Conservation (phyloP, 225 moss, liverwort and hornwort species). For the Pseudisothecium myosuroides region DNA sequence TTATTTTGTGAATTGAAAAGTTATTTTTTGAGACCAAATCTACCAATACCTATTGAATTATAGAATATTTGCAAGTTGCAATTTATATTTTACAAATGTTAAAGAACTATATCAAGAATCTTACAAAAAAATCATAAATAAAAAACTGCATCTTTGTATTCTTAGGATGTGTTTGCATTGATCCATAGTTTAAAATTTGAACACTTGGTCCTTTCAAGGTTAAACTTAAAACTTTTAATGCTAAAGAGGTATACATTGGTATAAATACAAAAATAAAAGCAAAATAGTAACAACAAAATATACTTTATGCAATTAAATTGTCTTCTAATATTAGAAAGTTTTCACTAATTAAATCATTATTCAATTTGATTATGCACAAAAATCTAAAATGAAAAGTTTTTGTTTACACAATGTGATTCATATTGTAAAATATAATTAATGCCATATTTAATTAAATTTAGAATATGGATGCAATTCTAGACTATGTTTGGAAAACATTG, state of each 20-base stretch:
- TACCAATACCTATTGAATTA: background rate
- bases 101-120: background rate
- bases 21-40: background rate
- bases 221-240: too few relatives aligned
- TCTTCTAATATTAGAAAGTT: too few relatives aligned
- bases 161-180: background rate
- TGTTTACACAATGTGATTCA: background rate
- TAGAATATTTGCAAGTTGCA: background rate
- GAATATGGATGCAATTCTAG: too few relatives aligned
- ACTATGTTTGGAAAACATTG: too few relatives aligned
- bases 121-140: background rate
- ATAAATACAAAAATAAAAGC: too few relatives aligned
- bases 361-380: too few relatives aligned
- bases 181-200: background rate
- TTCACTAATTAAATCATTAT: too few relatives aligned
- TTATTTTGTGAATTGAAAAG: background rate
- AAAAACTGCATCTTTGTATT: background rate
- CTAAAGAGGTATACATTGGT: too few relatives aligned
- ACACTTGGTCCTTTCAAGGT: rapidly evolving
- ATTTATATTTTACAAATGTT: too few relatives aligned
- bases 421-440: too few relatives aligned
- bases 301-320: background rate
- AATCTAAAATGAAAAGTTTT: background rate
- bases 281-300: background rate
- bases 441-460: too few relatives aligned